A percentile compares a stretch with the other conserved stretches of the same genome.
These are phyloP conservation scores for Pestalotiopsis sp. DNA, from an alignment of 2,329 filamentous ascomycete genomes.

Conservation along the genomic window DNA sequence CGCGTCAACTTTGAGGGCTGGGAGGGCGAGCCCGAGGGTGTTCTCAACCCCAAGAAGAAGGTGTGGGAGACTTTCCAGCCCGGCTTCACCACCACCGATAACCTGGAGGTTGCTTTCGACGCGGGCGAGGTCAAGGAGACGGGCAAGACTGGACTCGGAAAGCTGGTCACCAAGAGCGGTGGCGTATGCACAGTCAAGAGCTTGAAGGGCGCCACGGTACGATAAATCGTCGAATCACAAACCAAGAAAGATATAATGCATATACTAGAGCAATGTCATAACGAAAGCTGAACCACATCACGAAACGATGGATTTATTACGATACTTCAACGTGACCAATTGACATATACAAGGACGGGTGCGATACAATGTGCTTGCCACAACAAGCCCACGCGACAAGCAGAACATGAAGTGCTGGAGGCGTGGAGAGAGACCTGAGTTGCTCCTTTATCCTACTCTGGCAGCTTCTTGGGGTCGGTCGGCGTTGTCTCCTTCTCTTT, in stretches of 20 bases:
- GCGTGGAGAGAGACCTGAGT: too few species aligned
- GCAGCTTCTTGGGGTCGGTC: too few species aligned
- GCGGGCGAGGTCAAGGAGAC: constrained; percentile 74
- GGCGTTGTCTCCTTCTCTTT: too few species aligned
- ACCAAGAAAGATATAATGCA: background rate
- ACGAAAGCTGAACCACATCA: constrained; percentile 1
- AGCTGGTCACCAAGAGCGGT: constrained; percentile 74
- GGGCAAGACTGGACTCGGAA: constrained; percentile 66
- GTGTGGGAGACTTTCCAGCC: constrained; percentile 97
- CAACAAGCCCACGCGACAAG: too few species aligned
- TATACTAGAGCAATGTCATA: background rate
- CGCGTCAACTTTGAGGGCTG: constrained; percentile 93
- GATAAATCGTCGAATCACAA: constrained; percentile 50
- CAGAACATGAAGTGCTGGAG: too few species aligned
- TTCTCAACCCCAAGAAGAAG: constrained; percentile 99
- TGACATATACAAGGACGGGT: too few species aligned
- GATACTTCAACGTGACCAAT: too few species aligned
- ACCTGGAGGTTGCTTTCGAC: constrained; percentile 83
- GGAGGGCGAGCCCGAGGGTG: constrained; percentile 87
- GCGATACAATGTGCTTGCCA: too few species aligned
- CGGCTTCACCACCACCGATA: constrained; percentile 86
- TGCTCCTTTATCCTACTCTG: too few species aligned
- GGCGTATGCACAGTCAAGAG: constrained; percentile 82
- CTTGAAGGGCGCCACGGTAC: constrained; percentile 77
- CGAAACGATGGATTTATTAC: background rate